A percentile compares a stretch with the other conserved stretches of the same genome.
Evolutionary conservation across 1,284 basidiomycete species (phyloP).

Genomic region (Tylopilus sp.): DNA sequence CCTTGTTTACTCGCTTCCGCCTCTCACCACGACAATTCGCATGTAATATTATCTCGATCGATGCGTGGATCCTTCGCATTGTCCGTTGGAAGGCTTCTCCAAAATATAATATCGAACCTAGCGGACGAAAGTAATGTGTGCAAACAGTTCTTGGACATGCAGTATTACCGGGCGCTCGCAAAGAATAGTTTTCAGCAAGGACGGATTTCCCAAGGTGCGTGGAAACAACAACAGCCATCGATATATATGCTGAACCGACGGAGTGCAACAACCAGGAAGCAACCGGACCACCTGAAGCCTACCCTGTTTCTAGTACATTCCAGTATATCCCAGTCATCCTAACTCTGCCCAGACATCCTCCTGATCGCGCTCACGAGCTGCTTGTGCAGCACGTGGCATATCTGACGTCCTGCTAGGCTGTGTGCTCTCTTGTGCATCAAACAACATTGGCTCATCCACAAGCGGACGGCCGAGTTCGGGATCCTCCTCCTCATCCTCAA

Average conservation of each 20-base stretch:
- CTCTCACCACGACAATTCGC: conserved; percentile 17
- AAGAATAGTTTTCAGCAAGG: background rate
- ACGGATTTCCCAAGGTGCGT: background rate
- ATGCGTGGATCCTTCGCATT: no score
- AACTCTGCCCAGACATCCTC: conserved; percentile 72
- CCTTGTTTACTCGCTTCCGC: background rate
- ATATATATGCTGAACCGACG: background rate
- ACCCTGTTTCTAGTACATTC: background rate
- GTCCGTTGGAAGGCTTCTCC: no score
- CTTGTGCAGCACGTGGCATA: conserved; percentile 55
- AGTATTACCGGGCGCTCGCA: background rate
- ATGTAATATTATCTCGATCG: conserved; percentile 27
- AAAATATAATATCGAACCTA: background rate
- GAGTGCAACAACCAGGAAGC: background rate
- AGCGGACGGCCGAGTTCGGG: conserved; percentile 51
- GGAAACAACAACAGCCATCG: background rate
- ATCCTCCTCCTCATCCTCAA: conserved; percentile 54
- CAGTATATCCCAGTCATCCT: conserved; percentile 39
- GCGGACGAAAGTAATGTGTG: background rate
- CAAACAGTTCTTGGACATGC: background rate
- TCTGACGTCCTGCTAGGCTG: conserved; percentile 36
- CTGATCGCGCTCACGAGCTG: conserved; percentile 51
- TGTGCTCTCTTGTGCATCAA: conserved; percentile 47
- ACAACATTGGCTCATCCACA: conserved; percentile 50
- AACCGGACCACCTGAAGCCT: background rate